phyloP scores from a whole-genome alignment of 768 basidiomycete species.

The Pleurotus pulmonarius region DNA sequence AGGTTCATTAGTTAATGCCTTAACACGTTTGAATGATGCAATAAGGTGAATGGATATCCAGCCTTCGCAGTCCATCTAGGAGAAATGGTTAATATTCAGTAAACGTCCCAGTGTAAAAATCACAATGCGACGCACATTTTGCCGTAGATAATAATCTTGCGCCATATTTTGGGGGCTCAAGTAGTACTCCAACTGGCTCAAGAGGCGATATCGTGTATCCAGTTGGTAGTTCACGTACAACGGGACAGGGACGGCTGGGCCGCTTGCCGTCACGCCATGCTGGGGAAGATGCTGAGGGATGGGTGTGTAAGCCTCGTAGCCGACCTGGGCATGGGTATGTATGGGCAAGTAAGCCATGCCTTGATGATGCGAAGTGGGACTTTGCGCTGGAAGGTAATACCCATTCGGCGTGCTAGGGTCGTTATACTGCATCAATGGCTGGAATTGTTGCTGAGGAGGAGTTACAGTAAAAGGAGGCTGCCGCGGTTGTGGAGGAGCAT shows the following conservation, averaged over 20 bases:
- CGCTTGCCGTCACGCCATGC: slow-evolving; percentile 12
- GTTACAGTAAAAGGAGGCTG: slow-evolving; percentile 26
- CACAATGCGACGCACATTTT: slow-evolving; percentile 50
- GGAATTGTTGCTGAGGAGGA: slow-evolving; percentile 29
- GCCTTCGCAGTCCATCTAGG: slow-evolving; percentile 84
- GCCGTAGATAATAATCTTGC: slow-evolving; percentile 80
- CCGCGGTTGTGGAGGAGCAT: slow-evolving; percentile 21
- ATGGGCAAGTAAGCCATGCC: slow-evolving; percentile 22
- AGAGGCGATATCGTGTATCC: slow-evolving; percentile 66
- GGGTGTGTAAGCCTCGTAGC: slow-evolving; percentile 22
- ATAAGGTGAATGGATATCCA: slow-evolving; percentile 83
- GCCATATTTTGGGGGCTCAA: slow-evolving; percentile 86
- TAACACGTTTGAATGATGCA: slow-evolving; percentile 85
- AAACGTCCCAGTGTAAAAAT: slow-evolving; percentile 9
- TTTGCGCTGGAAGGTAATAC: slow-evolving; percentile 21
- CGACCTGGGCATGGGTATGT: slow-evolving; percentile 8
- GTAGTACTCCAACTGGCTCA: slow-evolving; percentile 90
- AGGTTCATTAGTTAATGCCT: slow-evolving; percentile 54
- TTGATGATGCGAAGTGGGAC: slow-evolving; percentile 6
- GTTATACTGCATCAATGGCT: slow-evolving; percentile 16
- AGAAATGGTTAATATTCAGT: neutral
- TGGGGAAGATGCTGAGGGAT: slow-evolving; percentile 19
- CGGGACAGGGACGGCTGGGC: slow-evolving; percentile 38
- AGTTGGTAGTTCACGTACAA: slow-evolving; percentile 50
- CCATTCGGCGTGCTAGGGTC: slow-evolving; percentile 17